Evolutionary conservation across 805 yeast genomes (phyloP), one percentile per base, ranked within the genome.

Genomic region (Candida schatavii): DNA sequence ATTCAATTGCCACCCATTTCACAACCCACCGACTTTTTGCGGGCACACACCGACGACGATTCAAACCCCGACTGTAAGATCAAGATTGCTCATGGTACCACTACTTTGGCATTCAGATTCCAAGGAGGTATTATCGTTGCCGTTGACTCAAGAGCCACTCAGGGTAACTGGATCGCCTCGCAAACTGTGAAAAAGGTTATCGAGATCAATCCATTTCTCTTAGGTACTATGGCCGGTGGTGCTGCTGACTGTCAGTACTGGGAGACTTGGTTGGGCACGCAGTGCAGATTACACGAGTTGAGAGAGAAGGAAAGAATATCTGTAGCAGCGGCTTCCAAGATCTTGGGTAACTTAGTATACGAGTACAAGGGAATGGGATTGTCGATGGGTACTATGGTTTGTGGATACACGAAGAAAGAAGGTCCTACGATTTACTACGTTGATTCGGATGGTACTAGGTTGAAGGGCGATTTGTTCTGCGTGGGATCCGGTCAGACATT

Each of bases 181-280:
- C 97, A 90, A 64, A 89, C 97, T 2, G 99, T 93, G 49, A 91
- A 91, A 68, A 93, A 93, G 67, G 99, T 93, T 42, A 89, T 93
- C 56, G 91, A 91, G 66, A 93, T 93, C 68, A 93, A 93, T 66
- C 97, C 97, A 41, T 85, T 87, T 63, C 69, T 93, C 49, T 75
- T 93, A 55, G 99, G 99, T 50, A 93, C 99, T 17, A 83, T 93
- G 97, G 99, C 99, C 26, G 99, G 99, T 69, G 98, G 98, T 72
- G 99, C 99, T 38, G 98, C 98, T 25, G 99, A 93, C 69, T 93
- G 99, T 75, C 99, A 93, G 66, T 93, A 75, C 68, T 93, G 99
- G 99, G 98, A 93, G 70, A 88, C 97, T 28, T 93, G 98, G 98
- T 77, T 93, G 46, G 99, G 99, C 48, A 74, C 96, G 14, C 97